A percentile compares a stretch with the other conserved stretches of the same genome.
Evolutionary conservation across 306 rosid genomes (phyloP).

Genomic region (Dalbergia oliveri): DNA sequence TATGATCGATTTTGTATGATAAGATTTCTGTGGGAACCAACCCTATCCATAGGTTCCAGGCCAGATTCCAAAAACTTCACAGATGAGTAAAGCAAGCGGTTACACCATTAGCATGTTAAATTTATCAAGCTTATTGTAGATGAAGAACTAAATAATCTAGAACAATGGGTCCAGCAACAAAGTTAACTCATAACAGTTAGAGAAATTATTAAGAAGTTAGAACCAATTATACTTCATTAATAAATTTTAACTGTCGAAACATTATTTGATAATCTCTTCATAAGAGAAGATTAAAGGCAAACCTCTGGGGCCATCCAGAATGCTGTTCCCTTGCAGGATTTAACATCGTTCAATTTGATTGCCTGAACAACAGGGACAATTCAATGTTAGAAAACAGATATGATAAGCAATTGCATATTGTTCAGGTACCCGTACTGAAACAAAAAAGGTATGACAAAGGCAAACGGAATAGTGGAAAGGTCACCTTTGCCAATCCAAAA

Average conservation of each 20-base stretch:
- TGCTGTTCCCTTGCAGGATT: constrained; percentile 91
- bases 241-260: constrained; percentile 28
- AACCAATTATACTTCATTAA: background rate
- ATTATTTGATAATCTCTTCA: constrained; percentile 12
- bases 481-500: constrained; percentile 98
- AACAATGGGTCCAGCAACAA: constrained; percentile 23
- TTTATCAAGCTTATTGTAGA: background rate
- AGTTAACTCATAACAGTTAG: background rate
- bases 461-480: constrained; percentile 12
- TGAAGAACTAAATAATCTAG: constrained; percentile 20
- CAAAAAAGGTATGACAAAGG: background rate
- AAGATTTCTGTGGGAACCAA: constrained; percentile 38
- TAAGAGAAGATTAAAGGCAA: constrained; percentile 51
- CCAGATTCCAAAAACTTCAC: background rate
- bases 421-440: constrained; percentile 28
- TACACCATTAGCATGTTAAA: constrained; percentile 12
- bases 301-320: constrained; percentile 99
- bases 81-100: constrained; percentile 35
- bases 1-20: background rate
- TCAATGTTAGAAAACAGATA: constrained; percentile 39
- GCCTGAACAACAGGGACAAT: constrained; percentile 60
- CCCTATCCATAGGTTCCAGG: constrained; percentile 6
- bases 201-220: constrained; percentile 20
- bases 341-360: constrained; percentile 74
- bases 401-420: constrained; percentile 9